A percentile compares a stretch with the other conserved stretches of the same genome.
phyloP scores from a whole-genome alignment of 169 alveolate species.

The Plasmodium vinckei region DNA sequence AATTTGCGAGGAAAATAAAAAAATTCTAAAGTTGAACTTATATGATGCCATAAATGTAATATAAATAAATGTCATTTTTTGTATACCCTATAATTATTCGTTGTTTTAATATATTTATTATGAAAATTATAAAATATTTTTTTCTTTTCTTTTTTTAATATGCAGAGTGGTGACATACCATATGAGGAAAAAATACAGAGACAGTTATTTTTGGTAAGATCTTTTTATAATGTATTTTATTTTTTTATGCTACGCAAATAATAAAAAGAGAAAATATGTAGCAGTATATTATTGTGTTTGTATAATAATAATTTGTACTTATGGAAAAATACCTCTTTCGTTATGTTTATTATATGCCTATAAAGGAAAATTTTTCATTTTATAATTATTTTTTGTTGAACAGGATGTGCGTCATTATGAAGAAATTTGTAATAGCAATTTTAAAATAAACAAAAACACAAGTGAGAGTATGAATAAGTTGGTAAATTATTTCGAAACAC shows the following conservation, averaged over 20 bases:
- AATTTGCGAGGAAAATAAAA: conserved; percentile 51
- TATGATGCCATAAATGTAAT: conserved; percentile 23
- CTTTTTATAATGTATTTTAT: no score
- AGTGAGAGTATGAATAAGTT: conserved; percentile 36
- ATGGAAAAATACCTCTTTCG: background rate
- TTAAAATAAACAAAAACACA: conserved; percentile 34
- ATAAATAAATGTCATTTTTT: background rate
- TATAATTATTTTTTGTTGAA: background rate
- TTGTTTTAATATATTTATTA: background rate
- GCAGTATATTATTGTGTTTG: no score
- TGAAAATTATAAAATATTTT: no score
- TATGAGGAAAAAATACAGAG: conserved; percentile 70
- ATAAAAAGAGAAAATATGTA: no score
- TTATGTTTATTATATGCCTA: background rate
- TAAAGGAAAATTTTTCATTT: background rate
- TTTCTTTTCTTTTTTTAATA: background rate
- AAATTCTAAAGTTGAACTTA: conserved; percentile 34
- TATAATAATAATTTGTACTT: no score
- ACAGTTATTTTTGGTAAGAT: conserved; percentile 62
- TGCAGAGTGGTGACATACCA: conserved; percentile 43
- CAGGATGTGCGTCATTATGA: conserved; percentile 71
- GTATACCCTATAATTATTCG: background rate
- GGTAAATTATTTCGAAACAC: conserved; percentile 1
- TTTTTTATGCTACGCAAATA: no score
- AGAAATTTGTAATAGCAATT: conserved; percentile 45